phyloP scores from a whole-genome alignment of 306 rosid genomes.

The Prunus mongolica region DNA sequence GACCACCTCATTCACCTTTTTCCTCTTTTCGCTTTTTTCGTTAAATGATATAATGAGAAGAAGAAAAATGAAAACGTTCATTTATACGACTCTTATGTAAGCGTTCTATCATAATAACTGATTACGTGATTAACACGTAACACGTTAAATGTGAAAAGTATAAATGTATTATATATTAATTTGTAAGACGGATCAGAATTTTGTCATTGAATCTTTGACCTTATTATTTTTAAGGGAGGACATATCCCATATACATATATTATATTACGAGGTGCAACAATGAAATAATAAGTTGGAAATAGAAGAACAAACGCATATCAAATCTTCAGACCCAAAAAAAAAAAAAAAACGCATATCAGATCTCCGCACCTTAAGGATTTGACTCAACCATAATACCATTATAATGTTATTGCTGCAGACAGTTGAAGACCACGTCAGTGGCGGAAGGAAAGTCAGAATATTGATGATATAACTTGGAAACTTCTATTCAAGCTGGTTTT shows the following conservation, averaged over 20 bases:
- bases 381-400: neutral
- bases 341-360: too few species aligned
- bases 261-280: neutral
- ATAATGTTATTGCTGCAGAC: too few species aligned
- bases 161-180: too few species aligned
- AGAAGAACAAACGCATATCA: too few species aligned
- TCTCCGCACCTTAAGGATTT: neutral
- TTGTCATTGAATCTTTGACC: too few species aligned
- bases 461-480: neutral
- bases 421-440: neutral
- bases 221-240: neutral
- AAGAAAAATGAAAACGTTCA: neutral
- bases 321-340: too few species aligned
- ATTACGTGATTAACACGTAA: too few species aligned
- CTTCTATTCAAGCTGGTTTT: neutral
- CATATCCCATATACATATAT: neutral
- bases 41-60: neutral
- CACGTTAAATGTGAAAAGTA: fast-evolving
- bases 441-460: neutral
- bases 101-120: too few species aligned
- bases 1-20: neutral
- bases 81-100: too few species aligned
- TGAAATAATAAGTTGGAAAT: too few species aligned
- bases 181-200: too few species aligned
- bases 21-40: neutral